Evolutionary conservation across 306 rosid species (phyloP).

Genomic region (Lathyrus aphaca): DNA sequence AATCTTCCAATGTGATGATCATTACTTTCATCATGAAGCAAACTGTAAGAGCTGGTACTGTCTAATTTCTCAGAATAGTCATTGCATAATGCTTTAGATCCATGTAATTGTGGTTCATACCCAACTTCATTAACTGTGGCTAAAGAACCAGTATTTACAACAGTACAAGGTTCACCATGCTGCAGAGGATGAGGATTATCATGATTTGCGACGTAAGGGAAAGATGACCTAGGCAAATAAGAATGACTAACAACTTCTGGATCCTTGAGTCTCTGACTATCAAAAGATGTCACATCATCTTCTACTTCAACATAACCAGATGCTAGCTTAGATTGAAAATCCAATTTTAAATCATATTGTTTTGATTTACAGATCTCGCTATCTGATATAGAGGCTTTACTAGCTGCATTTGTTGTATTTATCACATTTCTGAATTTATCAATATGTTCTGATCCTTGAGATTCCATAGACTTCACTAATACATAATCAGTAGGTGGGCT

Average conservation of each 20-base stretch:
- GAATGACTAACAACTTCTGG: constrained; percentile 67
- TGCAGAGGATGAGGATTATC: constrained; percentile 44
- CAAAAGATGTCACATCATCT: constrained; percentile 74
- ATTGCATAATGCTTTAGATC: constrained; percentile 49
- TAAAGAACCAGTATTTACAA: constrained; percentile 49
- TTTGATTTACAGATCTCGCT: constrained; percentile 45
- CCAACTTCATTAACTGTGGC: constrained; percentile 46
- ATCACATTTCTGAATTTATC: constrained; percentile 49
- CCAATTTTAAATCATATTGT: constrained; percentile 51
- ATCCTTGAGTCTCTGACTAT: constrained; percentile 77
- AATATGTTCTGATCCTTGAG: constrained; percentile 46
- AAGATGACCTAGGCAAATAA: constrained; percentile 51
- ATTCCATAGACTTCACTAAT: constrained; percentile 42
- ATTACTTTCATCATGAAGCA: constrained; percentile 54
- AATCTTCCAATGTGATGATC: constrained; percentile 51
- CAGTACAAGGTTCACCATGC: constrained; percentile 46
- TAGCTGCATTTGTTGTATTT: constrained; percentile 35
- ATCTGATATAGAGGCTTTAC: constrained; percentile 41
- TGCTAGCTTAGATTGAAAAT: constrained; percentile 43
- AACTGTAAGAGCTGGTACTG: constrained; percentile 50
- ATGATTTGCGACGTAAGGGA: constrained; percentile 45
- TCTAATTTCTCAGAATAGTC: constrained; percentile 58
- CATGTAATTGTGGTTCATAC: constrained; percentile 47
- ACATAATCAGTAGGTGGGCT: constrained; percentile 49
- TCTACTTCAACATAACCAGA: constrained; percentile 59